Conservation (phyloP, 2,329 filamentous ascomycete genomes). For the Fusarium fujikuroi region DNA sequence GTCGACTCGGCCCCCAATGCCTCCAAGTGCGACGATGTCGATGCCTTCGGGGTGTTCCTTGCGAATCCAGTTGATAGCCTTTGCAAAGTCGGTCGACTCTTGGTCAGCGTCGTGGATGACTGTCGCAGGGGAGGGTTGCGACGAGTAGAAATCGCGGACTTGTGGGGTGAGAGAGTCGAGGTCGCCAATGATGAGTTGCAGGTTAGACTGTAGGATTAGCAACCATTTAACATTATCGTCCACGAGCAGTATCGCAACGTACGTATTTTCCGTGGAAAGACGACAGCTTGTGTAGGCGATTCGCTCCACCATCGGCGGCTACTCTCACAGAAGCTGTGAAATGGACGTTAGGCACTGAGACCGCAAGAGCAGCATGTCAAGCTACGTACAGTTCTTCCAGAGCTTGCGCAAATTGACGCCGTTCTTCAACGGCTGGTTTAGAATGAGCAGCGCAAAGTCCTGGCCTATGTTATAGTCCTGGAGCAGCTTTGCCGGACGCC, state of each 20-base stretch:
- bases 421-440: slow-evolving; percentile 63
- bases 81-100: slow-evolving; percentile 90
- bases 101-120: slow-evolving; percentile 82
- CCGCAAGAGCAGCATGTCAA: neutral
- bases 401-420: slow-evolving; percentile 60
- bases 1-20: slow-evolving; percentile 89
- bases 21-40: slow-evolving; percentile 84
- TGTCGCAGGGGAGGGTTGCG: slow-evolving; percentile 59
- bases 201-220: slow-evolving; percentile 59
- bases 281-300: slow-evolving; percentile 69
- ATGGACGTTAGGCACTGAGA: slow-evolving; percentile 26
- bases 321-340: slow-evolving; percentile 71
- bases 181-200: slow-evolving; percentile 85
- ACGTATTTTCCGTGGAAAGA: slow-evolving; percentile 57
- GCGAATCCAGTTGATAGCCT: slow-evolving; percentile 74
- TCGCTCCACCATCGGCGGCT: slow-evolving; percentile 92
- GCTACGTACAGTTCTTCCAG: slow-evolving; percentile 59
- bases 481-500: slow-evolving; percentile 53
- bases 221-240: neutral
- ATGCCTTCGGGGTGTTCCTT: slow-evolving; percentile 48
- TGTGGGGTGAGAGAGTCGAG: slow-evolving; percentile 81
- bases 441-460: slow-evolving; percentile 59
- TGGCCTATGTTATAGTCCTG: slow-evolving; percentile 48
- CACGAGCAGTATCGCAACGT: slow-evolving; percentile 34
- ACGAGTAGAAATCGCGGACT: slow-evolving; percentile 73